Base-by-base conservation (phyloP, 495 filamentous ascomycete genomes). In the Aspergillus bridgeri region DNA sequence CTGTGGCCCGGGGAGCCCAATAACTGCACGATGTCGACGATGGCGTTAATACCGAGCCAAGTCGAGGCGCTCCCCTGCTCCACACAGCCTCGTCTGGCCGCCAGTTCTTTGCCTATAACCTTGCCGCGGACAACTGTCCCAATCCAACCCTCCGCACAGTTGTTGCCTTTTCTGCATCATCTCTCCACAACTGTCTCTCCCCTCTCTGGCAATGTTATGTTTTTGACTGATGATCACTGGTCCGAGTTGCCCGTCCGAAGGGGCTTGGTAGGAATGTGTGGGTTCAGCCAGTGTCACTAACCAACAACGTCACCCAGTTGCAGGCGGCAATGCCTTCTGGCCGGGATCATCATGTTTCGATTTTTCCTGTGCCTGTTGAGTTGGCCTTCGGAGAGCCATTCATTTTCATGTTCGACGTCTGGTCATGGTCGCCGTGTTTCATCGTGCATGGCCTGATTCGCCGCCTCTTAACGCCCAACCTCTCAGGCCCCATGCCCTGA, bases 391-490 rank as follows among this genome's bases (percentile, higher is more conserved):
- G 48, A 54, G 42, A 51, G 18, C 50, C 60, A 57, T 46, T 57
- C 55, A 48, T 45, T 60, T 60, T 47, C 56, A 59, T 54, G 53
- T 51, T 54, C 52, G 53, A 21, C 44, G 50, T 57, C 33, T 61
- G 54, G 60, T 54, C 60, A 59, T 58, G 54, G 60, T 58, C 52
- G 54, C 42, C 59, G 51, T 50, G 54, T 62, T 62, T 59, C 49
- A 59, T 58, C 18, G 29, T 27, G 48, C 23, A 43, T 52, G 56
- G 60, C 56, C 25, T 63, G 61, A 66, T 66, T 66, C 60, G 59
- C 57, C 49, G 51, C 52, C 58, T 42, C 38, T 64, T 67, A 57
- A 53, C 65, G 65, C 65, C 65, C 65, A 67, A 65, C 56, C 44
- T 48, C 29, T 47, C 52, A 52, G 51, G 33, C 33, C 54, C 48